Percentiles rank a stretch among this genome's conserved stretches.
Conservation (phyloP, 768 basidiomycete genomes). For the Lentinula boryana region DNA sequence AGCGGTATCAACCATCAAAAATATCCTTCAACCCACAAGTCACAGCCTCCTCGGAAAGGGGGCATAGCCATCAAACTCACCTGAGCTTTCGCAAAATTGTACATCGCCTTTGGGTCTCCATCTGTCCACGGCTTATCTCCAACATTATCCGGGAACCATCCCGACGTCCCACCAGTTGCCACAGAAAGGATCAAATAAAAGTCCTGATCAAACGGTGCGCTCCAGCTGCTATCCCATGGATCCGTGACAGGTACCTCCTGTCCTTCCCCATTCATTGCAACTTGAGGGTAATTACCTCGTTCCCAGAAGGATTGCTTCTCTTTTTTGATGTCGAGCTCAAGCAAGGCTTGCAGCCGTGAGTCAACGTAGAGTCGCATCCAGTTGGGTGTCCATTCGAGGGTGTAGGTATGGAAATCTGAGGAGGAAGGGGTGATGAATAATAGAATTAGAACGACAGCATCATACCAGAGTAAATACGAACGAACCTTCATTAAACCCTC, state of each 20-base stretch:
- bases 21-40: background rate
- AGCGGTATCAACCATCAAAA: conserved; percentile 7
- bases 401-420: conserved; percentile 61
- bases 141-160: conserved; percentile 82
- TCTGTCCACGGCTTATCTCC: conserved; percentile 79
- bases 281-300: conserved; percentile 61
- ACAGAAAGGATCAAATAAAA: conserved; percentile 78
- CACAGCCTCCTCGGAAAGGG: background rate
- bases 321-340: conserved; percentile 50
- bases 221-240: conserved; percentile 51
- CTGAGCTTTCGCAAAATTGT: conserved; percentile 57
- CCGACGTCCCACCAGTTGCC: conserved; percentile 76
- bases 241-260: conserved; percentile 47
- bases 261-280: conserved; percentile 51
- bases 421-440: background rate
- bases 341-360: conserved; percentile 54
- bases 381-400: conserved; percentile 68
- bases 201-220: conserved; percentile 79
- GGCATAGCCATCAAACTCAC: conserved; percentile 4
- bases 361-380: conserved; percentile 79
- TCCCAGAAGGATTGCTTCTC: conserved; percentile 59
- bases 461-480: conserved; percentile 26
- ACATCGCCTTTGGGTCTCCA: conserved; percentile 53
- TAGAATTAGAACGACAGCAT: background rate
- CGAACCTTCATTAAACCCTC: conserved; percentile 26